Evolutionary conservation across 148 eudicot species (phyloP).

Genomic region (Vaccinium darrowii): DNA sequence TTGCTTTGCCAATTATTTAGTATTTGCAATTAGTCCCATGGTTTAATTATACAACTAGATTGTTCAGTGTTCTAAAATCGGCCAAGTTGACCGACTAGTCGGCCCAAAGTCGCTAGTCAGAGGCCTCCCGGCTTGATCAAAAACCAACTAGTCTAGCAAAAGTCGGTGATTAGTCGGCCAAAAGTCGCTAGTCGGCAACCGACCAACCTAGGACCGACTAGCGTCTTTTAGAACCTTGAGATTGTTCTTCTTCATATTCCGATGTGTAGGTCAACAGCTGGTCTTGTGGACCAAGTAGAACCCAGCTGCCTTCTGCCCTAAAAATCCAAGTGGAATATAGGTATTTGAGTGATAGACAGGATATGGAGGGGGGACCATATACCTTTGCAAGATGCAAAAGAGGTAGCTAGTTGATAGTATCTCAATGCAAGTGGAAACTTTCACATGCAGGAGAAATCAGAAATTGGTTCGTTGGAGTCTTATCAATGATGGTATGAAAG

Average conservation of each 20-base stretch:
- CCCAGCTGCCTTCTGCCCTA: not conserved
- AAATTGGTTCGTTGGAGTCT: not conserved
- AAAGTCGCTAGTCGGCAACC: too few species aligned
- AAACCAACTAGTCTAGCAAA: too few species aligned
- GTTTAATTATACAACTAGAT: not conserved
- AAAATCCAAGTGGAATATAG: not conserved
- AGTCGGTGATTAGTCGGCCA: too few species aligned
- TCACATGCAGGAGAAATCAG: not conserved
- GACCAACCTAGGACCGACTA: too few species aligned
- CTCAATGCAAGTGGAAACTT: not conserved
- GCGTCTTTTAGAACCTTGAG: not conserved
- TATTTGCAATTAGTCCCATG: not conserved
- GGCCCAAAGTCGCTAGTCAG: too few species aligned
- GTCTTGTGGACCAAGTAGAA: not conserved
- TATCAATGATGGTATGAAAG: not conserved
- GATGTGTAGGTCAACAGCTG: not conserved
- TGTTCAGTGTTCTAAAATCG: not conserved
- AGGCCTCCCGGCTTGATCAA: too few species aligned
- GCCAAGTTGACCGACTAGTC: too few species aligned
- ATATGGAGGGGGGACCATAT: not conserved
- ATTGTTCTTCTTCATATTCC: not conserved
- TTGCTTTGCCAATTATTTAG: not conserved
- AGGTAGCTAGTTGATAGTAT: slow-evolving; percentile 10
- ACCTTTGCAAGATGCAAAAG: not conserved
- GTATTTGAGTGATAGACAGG: not conserved